Evolutionary conservation across 257 asterid genomes (phyloP), one percentile per base, ranked within the genome.

Genomic region (Euphrasia confusa): DNA sequence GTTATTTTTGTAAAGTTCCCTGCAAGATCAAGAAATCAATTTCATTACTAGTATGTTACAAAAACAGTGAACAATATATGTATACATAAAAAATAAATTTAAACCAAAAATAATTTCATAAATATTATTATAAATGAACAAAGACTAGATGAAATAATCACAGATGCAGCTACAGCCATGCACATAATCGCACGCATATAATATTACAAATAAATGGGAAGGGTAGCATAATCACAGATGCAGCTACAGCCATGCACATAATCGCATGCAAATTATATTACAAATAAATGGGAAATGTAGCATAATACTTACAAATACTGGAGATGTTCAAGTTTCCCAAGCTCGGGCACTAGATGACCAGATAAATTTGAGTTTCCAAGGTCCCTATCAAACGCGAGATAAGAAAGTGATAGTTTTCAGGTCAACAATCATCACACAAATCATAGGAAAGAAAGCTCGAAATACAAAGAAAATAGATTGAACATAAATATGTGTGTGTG

Each of bases 1-100:
- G 61, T 84, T 84, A 60, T 91, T 91, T 77, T 83, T 86, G 80
- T 91, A 91, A 53, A 91, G 97, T 68, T 91, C 98, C 73, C 98
- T 91, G 86, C 70, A 74, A 61, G 60, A 45, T 37, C 53, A 67
- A 52, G 33, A 59, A 27, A 14, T 37, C 60, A 58, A 39, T 50
- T 56, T 54, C 54, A 56, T 50, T 40, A n/a, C n/a, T n/a, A n/a
- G n/a, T n/a, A 48, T 30, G 65, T 65, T 48, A 35, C 15, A 60
- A 13, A 21, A 35, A 48, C 57, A 52, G 55, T 27, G 58, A 39
- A 17, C 44, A n/a, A 6, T 49, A 50, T 17, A 10, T 21, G 60
- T 13, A 52, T 30, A 30, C 33, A 30, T 30, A 32, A 40, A 53
- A 72, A 55, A 59, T 18, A 54, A 52, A 42, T 35, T 33, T 50